A percentile compares a stretch with the other conserved stretches of the same genome.
Conservation (phyloP, 495 filamentous ascomycete species). For the Staphylotrichum tortipilum region DNA sequence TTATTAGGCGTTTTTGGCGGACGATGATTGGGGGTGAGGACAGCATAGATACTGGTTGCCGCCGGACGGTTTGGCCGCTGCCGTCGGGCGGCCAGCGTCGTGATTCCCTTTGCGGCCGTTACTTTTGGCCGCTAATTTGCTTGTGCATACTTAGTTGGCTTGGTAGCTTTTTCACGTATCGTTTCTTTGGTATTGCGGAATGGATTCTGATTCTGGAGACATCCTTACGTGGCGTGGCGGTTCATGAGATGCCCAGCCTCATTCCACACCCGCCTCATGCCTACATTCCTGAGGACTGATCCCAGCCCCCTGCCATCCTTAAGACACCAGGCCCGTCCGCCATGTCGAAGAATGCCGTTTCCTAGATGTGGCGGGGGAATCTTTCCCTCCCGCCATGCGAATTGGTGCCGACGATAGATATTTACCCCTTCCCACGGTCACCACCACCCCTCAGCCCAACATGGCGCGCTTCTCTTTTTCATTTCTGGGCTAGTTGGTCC, state of each 20-base stretch:
- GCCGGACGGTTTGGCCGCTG: too few relatives aligned
- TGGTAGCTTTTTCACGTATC: neutral
- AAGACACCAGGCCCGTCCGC: neutral
- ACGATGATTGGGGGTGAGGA: neutral
- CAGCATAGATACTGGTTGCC: too few relatives aligned
- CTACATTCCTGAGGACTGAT: neutral
- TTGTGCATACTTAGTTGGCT: neutral
- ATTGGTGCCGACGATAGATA: neutral
- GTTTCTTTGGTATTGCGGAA: neutral
- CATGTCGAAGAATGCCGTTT: neutral
- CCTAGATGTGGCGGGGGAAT: conserved; percentile 8
- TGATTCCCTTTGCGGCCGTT: too few relatives aligned
- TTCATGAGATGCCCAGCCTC: too few relatives aligned
- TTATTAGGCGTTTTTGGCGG: neutral
- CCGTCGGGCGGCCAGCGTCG: too few relatives aligned
- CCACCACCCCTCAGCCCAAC: neutral
- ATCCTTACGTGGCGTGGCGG: neutral
- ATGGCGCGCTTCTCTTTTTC: neutral
- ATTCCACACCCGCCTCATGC: neutral
- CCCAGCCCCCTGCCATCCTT: neutral
- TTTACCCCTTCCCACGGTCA: neutral
- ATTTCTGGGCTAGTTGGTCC: neutral
- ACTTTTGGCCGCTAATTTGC: too few relatives aligned
- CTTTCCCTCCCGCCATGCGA: neutral
- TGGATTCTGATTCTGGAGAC: neutral